These are phyloP conservation scores for Rhizomucor pusillus DNA, from an alignment of 371 early-diverging fungal genomes.

Conservation along the genomic window DNA sequence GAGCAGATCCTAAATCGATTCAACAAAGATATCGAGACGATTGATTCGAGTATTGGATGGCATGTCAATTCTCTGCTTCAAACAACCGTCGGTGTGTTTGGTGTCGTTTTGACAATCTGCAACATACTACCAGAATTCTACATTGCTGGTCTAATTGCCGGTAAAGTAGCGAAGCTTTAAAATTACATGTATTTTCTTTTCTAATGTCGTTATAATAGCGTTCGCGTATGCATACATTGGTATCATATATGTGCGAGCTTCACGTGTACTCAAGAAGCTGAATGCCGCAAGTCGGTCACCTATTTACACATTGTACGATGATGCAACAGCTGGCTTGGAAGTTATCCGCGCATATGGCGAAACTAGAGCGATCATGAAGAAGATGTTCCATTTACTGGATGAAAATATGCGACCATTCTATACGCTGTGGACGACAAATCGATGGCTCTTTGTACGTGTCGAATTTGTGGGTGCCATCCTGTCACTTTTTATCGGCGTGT, in stretches of 20 bases:
- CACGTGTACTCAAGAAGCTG: constrained; percentile 51
- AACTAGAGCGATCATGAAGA: constrained; percentile 38
- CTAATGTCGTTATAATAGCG: no score
- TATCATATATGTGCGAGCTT: constrained; percentile 53
- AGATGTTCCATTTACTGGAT: constrained; percentile 52
- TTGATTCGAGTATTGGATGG: constrained; percentile 73
- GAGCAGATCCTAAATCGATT: constrained; percentile 90
- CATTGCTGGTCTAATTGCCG: constrained; percentile 29
- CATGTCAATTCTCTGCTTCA: constrained; percentile 65
- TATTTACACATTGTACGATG: constrained; percentile 52
- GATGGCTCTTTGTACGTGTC: constrained; percentile 67
- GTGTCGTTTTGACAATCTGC: constrained; percentile 69
- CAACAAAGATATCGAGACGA: constrained; percentile 78
- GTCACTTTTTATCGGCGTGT: constrained; percentile 65
- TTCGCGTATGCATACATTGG: constrained; percentile 39
- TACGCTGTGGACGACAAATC: constrained; percentile 78
- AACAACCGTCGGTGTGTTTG: constrained; percentile 61
- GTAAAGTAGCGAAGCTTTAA: no score
- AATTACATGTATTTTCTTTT: no score
- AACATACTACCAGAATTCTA: constrained; percentile 63
- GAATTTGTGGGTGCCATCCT: constrained; percentile 70
- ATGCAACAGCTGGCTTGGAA: constrained; percentile 49
- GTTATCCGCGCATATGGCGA: constrained; percentile 58
- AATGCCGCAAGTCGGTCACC: constrained; percentile 51
- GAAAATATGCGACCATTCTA: constrained; percentile 78